Conservation (phyloP, 495 filamentous ascomycete species). For the Glutinoglossum americanum region DNA sequence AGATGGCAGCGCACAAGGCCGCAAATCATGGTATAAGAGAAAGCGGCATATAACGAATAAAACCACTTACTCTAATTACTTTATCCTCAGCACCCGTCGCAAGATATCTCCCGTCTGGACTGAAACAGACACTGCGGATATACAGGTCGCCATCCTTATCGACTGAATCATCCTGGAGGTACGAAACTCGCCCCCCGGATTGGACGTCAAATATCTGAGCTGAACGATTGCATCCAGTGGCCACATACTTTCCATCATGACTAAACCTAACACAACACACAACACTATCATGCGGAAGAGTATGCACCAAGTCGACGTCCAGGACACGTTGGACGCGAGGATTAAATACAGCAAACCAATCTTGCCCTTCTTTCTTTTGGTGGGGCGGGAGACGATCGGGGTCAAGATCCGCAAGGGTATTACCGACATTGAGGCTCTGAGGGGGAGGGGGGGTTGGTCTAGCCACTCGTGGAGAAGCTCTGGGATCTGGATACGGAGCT, state of each 20-base stretch:
- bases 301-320: slow-evolving; percentile 77
- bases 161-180: slow-evolving; percentile 62
- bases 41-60: not conserved
- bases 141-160: slow-evolving; percentile 74
- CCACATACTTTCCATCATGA: slow-evolving; percentile 69
- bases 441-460: slow-evolving; percentile 52
- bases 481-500: slow-evolving; percentile 61
- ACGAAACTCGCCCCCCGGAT: slow-evolving; percentile 55
- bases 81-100: slow-evolving; percentile 85
- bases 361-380: slow-evolving; percentile 59
- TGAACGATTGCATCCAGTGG: slow-evolving; percentile 73
- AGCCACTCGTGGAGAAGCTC: slow-evolving; percentile 61
- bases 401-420: slow-evolving; percentile 73
- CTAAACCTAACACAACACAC: slow-evolving; percentile 86
- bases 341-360: slow-evolving; percentile 87
- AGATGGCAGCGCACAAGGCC: not conserved
- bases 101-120: slow-evolving; percentile 71
- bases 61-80: slow-evolving; percentile 53
- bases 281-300: slow-evolving; percentile 65
- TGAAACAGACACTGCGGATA: slow-evolving; percentile 83
- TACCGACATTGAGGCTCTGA: slow-evolving; percentile 41
- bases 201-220: slow-evolving; percentile 79
- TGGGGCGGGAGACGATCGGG: slow-evolving; percentile 60
- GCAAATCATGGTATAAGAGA: not conserved
- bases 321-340: slow-evolving; percentile 60